Evolutionary conservation across 164 flowering plant species (phyloP), one percentile per base, ranked within the genome.

Genomic region (Berberis vulgaris): DNA sequence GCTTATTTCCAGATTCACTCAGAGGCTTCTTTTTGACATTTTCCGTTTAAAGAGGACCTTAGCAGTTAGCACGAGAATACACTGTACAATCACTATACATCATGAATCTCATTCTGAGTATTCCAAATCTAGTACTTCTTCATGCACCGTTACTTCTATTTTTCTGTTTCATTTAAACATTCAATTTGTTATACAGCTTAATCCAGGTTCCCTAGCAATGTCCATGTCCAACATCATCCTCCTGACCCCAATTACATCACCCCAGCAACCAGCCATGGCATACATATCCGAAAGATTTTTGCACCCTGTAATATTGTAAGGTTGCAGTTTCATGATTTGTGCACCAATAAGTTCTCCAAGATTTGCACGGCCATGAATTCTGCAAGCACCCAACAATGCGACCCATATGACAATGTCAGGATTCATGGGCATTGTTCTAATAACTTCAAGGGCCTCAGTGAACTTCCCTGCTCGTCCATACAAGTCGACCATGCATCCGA

Each of bases 401-500:
- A 69, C 72, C 76, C 72, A 73, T 44, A 69, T 65, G n/a, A 56
- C 66, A 6, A 50, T 49, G n/a, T 67, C 69, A 4, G 74, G 60
- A 42, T 72, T 58, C 54, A 62, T 57, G 13, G 71, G 61, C 68
- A 73, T 73, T 13, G n/a, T 52, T 43, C 65, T 43, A 5, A 69
- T 61, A 1, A 65, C 45, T 40, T 73, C 72, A 6, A 65, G 41
- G 7, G 72, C 76, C 59, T 73, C 72, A 45, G 61, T 46, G 6
- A 68, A 39, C 46, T 53, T 5, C 59, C 76, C 76, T 2, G 72
- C 72, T 41, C 72, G 67, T 38, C 72, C 57, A 49, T 61, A 62
- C 3, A 69, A 57, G 49, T 73, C 76, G 12, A 73, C 70, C 65
- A 69, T 9, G 63, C 76, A 73, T 10, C 72, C 73, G 13, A 62